Percentiles rank a stretch among this genome's conserved stretches.
phyloP scores from a whole-genome alignment of 176 grass and related monocot genomes.

The Zea mays region Zm-B73-REFERENCE-NAM-5.0 NC_050097.1:18232001-18232500 shows the following conservation, averaged over 20 bases:
- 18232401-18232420: neutral
- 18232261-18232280: slow-evolving; percentile 21
- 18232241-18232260: slow-evolving; percentile 4
- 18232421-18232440: neutral
- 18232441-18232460: neutral
- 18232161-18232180: neutral
- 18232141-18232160: neutral
- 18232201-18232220: neutral
- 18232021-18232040: neutral
- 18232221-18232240: too few relatives aligned
- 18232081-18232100: neutral
- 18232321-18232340: slow-evolving; percentile 16
- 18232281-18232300: slow-evolving; percentile 11
- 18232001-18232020: neutral
- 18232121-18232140: neutral
- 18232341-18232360: slow-evolving; percentile 9
- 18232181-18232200: neutral
- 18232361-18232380: neutral
- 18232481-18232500: slow-evolving; percentile 25
- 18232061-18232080: neutral
- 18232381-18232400: neutral
- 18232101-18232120: neutral
- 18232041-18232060: neutral
- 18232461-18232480: neutral
- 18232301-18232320: neutral